Evolutionary conservation across 352 stramenopile species (phyloP).

Genomic region (Pythium oligandrum): DNA sequence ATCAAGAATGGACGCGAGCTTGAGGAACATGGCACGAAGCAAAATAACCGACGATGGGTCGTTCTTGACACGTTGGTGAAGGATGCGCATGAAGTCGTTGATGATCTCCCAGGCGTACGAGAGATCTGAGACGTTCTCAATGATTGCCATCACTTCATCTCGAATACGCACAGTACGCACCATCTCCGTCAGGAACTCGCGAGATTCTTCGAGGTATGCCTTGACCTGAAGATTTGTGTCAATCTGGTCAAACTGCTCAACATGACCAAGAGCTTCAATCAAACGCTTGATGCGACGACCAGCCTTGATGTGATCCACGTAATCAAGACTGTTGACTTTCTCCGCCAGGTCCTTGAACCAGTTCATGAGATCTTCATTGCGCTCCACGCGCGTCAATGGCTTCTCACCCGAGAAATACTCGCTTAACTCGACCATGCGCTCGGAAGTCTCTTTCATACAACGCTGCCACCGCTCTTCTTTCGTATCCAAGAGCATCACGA

Average conservation of each 20-base stretch:
- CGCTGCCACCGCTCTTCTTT: conserved; percentile 91
- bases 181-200: conserved; percentile 93
- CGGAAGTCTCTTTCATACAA: conserved; percentile 83
- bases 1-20: conserved; percentile 93
- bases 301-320: conserved; percentile 91
- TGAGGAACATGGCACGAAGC: conserved; percentile 92
- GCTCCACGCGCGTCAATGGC: conserved; percentile 87
- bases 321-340: conserved; percentile 89
- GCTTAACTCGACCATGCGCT: conserved; percentile 91
- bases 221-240: conserved; percentile 95
- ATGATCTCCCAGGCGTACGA: conserved; percentile 95
- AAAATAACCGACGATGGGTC: conserved; percentile 92
- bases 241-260: conserved; percentile 96
- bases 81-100: conserved; percentile 92
- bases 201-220: conserved; percentile 89
- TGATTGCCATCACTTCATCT: conserved; percentile 89
- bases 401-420: conserved; percentile 94
- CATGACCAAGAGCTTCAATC: conserved; percentile 90
- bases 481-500: conserved; percentile 82
- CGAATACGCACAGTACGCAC: conserved; percentile 92
- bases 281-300: conserved; percentile 93
- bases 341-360: conserved; percentile 91
- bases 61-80: conserved; percentile 91
- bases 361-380: conserved; percentile 91
- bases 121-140: conserved; percentile 92